A percentile compares a stretch with the other conserved stretches of the same genome.
Evolutionary conservation across 495 filamentous ascomycete species (phyloP).

Genomic region (Aspergillus conjunctus): DNA sequence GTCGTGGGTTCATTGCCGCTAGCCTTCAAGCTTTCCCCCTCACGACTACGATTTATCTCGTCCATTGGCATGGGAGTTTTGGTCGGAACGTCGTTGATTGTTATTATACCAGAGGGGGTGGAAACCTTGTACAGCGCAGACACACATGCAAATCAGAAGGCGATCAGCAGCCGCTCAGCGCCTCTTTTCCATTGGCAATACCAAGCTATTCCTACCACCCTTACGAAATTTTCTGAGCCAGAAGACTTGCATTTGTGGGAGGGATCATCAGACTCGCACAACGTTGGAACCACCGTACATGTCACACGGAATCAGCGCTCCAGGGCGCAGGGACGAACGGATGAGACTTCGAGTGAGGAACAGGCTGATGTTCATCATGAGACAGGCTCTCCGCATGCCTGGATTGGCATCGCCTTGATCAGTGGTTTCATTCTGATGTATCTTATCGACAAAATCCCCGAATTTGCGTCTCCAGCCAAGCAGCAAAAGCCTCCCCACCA

Average conservation of each 20-base stretch:
- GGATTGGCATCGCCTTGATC: constrained; percentile 83
- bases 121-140: constrained; percentile 80
- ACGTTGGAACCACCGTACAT: constrained; percentile 10
- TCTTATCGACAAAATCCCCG: constrained; percentile 85
- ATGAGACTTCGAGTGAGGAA: constrained; percentile 39
- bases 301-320: constrained; percentile 11
- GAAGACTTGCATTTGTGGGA: constrained; percentile 4
- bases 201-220: constrained; percentile 29
- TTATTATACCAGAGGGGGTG: constrained; percentile 96
- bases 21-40: constrained; percentile 84
- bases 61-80: constrained; percentile 92
- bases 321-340: constrained; percentile 30
- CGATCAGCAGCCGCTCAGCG: constrained; percentile 34
- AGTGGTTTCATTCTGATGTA: constrained; percentile 96
- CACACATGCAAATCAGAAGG: constrained; percentile 33
- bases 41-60: constrained; percentile 85
- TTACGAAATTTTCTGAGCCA: constrained; percentile 15
- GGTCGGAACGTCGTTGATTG: constrained; percentile 91
- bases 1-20: constrained; percentile 91
- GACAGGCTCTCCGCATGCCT: constrained; percentile 61
- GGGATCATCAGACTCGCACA: constrained; percentile 8
- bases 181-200: constrained; percentile 35
- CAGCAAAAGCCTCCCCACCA: constrained; percentile 60
- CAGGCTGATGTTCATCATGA: constrained; percentile 41
- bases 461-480: constrained; percentile 61